Percentiles rank a stretch among this genome's conserved stretches.
phyloP scores from a whole-genome alignment of 2,329 filamentous ascomycete genomes.

The Aspergillus felis region DNA sequence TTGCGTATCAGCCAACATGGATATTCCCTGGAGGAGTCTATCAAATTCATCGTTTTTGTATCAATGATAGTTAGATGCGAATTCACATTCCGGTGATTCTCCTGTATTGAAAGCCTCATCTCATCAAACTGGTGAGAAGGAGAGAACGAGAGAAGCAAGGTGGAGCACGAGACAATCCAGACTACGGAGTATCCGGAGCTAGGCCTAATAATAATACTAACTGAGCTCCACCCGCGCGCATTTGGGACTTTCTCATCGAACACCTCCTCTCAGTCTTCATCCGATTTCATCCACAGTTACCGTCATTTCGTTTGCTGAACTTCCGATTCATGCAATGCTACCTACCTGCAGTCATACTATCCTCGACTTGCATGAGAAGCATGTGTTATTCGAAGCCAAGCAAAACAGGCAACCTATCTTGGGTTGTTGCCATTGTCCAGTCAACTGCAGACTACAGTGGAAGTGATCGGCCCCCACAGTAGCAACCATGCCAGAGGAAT shows the following conservation, averaged over 20 bases:
- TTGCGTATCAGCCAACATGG: background rate
- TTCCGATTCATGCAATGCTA: background rate
- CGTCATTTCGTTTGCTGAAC: background rate
- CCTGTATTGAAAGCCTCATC: background rate
- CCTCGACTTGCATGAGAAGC: background rate
- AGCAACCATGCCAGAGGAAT: slow-evolving; percentile 2
- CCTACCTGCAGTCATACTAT: background rate
- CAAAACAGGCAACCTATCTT: too few species aligned
- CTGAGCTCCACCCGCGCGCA: background rate
- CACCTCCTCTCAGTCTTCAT: background rate
- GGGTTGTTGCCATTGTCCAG: background rate
- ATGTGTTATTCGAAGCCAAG: background rate
- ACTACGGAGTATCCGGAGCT: background rate
- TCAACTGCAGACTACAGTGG: background rate
- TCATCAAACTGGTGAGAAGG: background rate
- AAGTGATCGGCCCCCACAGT: background rate
- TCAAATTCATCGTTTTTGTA: background rate
- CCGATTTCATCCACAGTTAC: background rate
- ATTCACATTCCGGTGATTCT: background rate
- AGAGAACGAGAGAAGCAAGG: background rate
- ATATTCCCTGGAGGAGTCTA: background rate
- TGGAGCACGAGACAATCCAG: background rate
- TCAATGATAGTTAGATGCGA: background rate
- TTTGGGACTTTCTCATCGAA: background rate
- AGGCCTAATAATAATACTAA: background rate